Evolutionary conservation across 345 rosid species (phyloP).

Genomic region (Syzygium grande): DNA sequence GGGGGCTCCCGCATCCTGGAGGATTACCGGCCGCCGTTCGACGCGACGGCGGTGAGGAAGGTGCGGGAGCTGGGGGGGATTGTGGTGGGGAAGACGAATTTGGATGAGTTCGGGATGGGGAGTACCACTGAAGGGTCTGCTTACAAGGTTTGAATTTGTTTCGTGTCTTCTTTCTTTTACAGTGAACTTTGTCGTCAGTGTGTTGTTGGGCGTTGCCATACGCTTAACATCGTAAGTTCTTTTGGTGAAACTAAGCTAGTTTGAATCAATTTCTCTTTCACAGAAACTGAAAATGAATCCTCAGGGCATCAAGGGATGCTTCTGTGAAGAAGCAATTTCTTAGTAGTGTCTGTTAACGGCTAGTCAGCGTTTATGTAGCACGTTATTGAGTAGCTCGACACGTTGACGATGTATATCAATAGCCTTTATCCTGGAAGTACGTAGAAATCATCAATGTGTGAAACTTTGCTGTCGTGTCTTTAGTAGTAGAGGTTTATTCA

Average conservation of each 20-base stretch:
- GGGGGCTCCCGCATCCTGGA: conserved; percentile 73
- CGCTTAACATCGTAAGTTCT: background rate
- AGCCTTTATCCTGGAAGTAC: background rate
- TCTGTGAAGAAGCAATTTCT: background rate
- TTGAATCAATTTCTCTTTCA: background rate
- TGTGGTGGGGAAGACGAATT: conserved; percentile 82
- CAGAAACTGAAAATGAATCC: background rate
- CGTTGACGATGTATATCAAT: background rate
- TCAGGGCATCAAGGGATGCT: background rate
- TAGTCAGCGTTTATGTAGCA: background rate
- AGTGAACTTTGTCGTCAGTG: background rate
- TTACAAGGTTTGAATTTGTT: conserved; percentile 44
- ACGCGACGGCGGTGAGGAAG: conserved; percentile 69
- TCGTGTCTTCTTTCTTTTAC: background rate
- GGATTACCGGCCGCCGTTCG: conserved; percentile 68
- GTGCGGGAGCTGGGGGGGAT: conserved; percentile 62
- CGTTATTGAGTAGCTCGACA: background rate
- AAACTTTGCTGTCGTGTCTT: background rate
- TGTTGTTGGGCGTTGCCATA: background rate
- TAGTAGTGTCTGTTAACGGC: background rate
- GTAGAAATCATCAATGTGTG: background rate
- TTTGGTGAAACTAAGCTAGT: background rate
- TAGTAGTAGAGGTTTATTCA: background rate
- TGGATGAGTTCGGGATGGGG: conserved; percentile 97
- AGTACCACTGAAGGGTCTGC: conserved; percentile 86